These are phyloP conservation scores for Phyllosticta citriasiana DNA, from an alignment of 2,329 filamentous ascomycete species.

Conservation along the genomic window DNA sequence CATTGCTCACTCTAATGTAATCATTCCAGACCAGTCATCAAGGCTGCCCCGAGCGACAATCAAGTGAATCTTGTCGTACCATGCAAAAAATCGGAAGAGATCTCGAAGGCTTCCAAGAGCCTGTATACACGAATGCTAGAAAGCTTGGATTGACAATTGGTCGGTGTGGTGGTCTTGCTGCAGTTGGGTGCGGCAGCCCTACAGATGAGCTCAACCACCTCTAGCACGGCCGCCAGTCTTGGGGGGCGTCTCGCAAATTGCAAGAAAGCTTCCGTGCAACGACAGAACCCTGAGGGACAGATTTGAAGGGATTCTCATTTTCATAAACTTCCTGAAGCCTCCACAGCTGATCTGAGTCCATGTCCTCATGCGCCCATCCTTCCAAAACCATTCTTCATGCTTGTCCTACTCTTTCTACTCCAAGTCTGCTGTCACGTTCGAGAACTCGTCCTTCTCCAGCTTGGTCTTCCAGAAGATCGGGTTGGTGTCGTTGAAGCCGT, in stretches of 20 bases:
- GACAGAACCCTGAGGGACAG: not conserved
- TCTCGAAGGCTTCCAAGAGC: too few relatives aligned
- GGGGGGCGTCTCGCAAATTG: too few relatives aligned
- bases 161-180: too few relatives aligned
- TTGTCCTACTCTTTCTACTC: conserved; percentile 31
- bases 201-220: too few relatives aligned
- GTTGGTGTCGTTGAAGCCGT: conserved; percentile 96
- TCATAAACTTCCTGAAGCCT: not conserved
- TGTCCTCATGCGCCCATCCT: not conserved
- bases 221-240: too few relatives aligned
- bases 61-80: not conserved
- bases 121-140: too few relatives aligned
- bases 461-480: conserved; percentile 99
- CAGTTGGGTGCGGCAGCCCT: too few relatives aligned
- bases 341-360: not conserved
- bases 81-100: too few relatives aligned
- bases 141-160: too few relatives aligned
- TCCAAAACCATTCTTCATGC: not conserved
- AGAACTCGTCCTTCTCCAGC: conserved; percentile 96
- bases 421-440: conserved; percentile 76
- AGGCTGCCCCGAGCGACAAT: not conserved
- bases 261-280: not conserved
- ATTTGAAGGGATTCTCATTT: not conserved
- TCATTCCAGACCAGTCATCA: not conserved
- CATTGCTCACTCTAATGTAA: not conserved